These are phyloP conservation scores for Candida sanyaensis DNA, from an alignment of 1,139 yeast species.

Conservation along the genomic window DNA sequence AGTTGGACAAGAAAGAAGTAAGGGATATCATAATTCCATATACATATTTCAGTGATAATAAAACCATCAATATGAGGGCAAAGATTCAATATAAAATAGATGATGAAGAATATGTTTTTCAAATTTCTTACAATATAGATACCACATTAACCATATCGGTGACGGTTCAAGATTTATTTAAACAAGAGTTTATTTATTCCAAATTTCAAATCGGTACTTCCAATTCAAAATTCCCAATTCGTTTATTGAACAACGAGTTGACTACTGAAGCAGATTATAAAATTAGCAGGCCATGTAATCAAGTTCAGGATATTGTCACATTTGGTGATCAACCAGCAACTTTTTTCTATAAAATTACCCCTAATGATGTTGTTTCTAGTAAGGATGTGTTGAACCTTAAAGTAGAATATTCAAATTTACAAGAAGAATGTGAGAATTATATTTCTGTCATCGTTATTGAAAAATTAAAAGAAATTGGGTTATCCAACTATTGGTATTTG, in stretches of 20 bases:
- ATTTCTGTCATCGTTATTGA: constrained; percentile 7
- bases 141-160: constrained; percentile 62
- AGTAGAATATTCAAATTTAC: constrained; percentile 47
- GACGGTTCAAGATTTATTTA: constrained; percentile 76
- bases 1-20: constrained; percentile 19
- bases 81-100: constrained; percentile 29
- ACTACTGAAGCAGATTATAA: constrained; percentile 36
- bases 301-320: constrained; percentile 42
- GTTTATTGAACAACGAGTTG: constrained; percentile 49
- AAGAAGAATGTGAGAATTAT: constrained; percentile 38
- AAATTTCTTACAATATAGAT: constrained; percentile 39
- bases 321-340: constrained; percentile 72
- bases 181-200: constrained; percentile 55
- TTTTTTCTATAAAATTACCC: constrained; percentile 54
- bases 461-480: constrained; percentile 10
- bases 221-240: constrained; percentile 51
- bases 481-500: constrained; percentile 26
- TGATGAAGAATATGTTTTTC: constrained; percentile 23
- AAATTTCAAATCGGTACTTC: constrained; percentile 70
- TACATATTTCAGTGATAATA: constrained; percentile 26
- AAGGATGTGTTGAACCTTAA: constrained; percentile 42
- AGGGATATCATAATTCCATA: constrained; percentile 24
- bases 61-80: constrained; percentile 29
- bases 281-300: constrained; percentile 28
- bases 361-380: constrained; percentile 20